Conservation (phyloP, 306 rosid genomes). For the Prunus davidiana region DNA sequence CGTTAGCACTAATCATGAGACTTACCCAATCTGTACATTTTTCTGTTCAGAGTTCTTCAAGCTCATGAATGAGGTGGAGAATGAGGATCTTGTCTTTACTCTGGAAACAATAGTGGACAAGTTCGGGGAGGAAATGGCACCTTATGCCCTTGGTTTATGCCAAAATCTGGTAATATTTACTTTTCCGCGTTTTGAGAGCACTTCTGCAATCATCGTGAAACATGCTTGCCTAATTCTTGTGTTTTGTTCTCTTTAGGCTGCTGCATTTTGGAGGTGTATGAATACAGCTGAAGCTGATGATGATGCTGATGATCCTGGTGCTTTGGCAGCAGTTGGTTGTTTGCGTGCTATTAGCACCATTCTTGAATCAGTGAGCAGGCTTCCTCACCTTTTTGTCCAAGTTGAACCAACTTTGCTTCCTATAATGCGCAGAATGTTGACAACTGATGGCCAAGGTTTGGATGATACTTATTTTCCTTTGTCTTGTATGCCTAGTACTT, state of each 20-base stretch:
- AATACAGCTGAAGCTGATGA: slow-evolving; percentile 88
- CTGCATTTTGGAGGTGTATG: slow-evolving; percentile 97
- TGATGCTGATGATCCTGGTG: slow-evolving; percentile 88
- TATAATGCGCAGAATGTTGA: slow-evolving; percentile 84
- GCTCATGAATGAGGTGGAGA: slow-evolving; percentile 97
- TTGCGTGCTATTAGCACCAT: slow-evolving; percentile 93
- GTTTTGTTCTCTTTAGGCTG: slow-evolving; percentile 43
- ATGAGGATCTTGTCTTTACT: slow-evolving; percentile 94
- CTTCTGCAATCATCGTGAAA: not conserved
- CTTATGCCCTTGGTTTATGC: slow-evolving; percentile 93
- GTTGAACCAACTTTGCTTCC: slow-evolving; percentile 91
- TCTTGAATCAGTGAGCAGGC: slow-evolving; percentile 97
- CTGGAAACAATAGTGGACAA: slow-evolving; percentile 97
- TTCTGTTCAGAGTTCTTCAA: slow-evolving; percentile 76
- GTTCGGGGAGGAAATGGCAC: slow-evolving; percentile 98
- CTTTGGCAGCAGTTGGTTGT: slow-evolving; percentile 95
- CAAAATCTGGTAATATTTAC: slow-evolving; percentile 69
- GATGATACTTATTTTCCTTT: not conserved
- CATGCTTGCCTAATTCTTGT: slow-evolving; percentile 1
- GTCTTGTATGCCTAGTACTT: not conserved
- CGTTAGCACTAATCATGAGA: slow-evolving; percentile 6
- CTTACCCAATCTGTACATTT: slow-evolving; percentile 18
- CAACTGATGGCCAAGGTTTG: slow-evolving; percentile 93
- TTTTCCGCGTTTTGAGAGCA: not conserved
- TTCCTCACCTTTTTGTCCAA: slow-evolving; percentile 76